Evolutionary conservation across 2,329 filamentous ascomycete species (phyloP).

Genomic region (Penicillium sp.): DNA sequence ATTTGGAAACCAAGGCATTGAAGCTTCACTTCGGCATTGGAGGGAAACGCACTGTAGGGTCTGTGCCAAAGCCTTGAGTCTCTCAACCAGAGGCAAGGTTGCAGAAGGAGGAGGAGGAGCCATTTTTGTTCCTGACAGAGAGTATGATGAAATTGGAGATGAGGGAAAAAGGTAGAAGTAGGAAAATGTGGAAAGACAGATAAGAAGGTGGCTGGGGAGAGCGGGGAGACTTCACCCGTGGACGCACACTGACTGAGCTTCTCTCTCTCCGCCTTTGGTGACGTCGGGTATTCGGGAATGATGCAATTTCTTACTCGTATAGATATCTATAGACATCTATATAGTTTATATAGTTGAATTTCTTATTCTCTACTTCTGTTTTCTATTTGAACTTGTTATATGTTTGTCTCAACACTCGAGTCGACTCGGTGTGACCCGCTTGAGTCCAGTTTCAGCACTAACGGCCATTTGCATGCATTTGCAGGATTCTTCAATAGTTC

Average conservation of each 20-base stretch:
- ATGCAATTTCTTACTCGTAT: conserved; percentile 12
- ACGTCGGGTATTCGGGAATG: conserved; percentile 20
- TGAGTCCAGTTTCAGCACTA: conserved; percentile 5
- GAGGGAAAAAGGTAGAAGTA: background rate
- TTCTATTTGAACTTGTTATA: background rate
- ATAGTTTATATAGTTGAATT: background rate
- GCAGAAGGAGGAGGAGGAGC: conserved; percentile 68
- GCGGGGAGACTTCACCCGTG: conserved; percentile 6
- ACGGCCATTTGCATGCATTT: conserved; percentile 1
- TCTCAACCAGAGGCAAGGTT: conserved; percentile 67
- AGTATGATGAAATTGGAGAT: conserved; percentile 5
- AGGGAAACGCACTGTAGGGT: conserved; percentile 76
- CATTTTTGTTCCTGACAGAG: conserved; percentile 39
- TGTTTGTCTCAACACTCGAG: background rate
- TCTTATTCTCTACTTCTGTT: background rate
- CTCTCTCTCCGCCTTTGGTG: conserved; percentile 22
- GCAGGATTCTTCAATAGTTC: conserved; percentile 2
- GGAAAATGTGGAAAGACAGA: conserved; percentile 6
- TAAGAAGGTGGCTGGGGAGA: conserved; percentile 9
- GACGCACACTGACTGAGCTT: conserved; percentile 3
- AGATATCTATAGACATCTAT: background rate
- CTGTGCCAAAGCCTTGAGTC: conserved; percentile 74
- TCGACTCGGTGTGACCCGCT: conserved; percentile 10
- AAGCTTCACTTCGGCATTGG: conserved; percentile 11
- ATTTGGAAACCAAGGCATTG: conserved; percentile 12